Evolutionary conservation across 768 basidiomycete species (phyloP).

Genomic region (Gymnopilus dilepis): DNA sequence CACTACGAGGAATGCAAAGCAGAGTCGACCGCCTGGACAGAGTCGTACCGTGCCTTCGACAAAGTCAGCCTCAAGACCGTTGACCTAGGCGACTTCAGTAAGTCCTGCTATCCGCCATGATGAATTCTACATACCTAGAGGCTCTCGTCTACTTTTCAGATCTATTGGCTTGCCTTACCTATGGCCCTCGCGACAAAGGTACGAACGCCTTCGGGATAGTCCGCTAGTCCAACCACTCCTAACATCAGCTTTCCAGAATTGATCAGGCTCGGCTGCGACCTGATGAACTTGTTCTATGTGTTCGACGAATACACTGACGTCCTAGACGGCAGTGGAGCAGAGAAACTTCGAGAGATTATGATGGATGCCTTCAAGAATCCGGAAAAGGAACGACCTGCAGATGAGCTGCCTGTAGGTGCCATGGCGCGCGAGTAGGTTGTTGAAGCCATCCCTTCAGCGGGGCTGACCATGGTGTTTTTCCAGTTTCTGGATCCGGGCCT

Average conservation of each 20-base stretch:
- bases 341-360: conserved; percentile 35
- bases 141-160: conserved; percentile 8
- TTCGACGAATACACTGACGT: conserved; percentile 56
- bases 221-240: neutral
- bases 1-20: conserved; percentile 34
- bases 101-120: neutral
- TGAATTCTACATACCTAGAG: neutral
- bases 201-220: neutral
- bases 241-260: conserved; percentile 11
- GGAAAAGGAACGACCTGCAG: conserved; percentile 37
- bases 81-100: conserved; percentile 28
- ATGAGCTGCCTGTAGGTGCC: conserved; percentile 40
- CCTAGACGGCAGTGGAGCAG: conserved; percentile 34
- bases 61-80: conserved; percentile 24
- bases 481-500: conserved; percentile 35
- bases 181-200: conserved; percentile 26
- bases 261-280: conserved; percentile 38
- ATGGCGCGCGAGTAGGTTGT: conserved; percentile 42
- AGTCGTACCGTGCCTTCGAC: conserved; percentile 27
- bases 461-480: conserved; percentile 10
- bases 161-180: conserved; percentile 24
- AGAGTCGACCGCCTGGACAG: conserved; percentile 30
- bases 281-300: conserved; percentile 55
- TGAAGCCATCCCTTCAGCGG: neutral
- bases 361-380: conserved; percentile 50